Evolutionary conservation across 164 flowering plant genomes (phyloP).

Genomic region (Protea cynaroides): DNA sequence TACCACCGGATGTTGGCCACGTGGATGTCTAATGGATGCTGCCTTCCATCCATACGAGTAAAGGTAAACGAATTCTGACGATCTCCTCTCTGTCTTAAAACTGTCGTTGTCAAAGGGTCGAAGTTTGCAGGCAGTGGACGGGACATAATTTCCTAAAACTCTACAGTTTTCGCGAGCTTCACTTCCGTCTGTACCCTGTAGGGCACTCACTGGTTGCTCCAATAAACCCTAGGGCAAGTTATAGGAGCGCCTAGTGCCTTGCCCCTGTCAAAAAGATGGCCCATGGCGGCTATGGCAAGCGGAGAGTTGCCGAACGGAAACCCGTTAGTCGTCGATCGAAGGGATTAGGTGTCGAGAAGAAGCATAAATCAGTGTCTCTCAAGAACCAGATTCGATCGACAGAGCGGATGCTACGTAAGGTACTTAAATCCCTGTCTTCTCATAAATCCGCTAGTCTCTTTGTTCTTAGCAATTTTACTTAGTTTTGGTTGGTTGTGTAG

Average conservation of each 20-base stretch:
- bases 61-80: no score
- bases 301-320: slow-evolving; percentile 42
- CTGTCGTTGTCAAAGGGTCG: no score
- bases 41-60: no score
- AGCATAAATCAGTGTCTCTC: slow-evolving; percentile 61
- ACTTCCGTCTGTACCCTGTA: no score
- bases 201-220: no score
- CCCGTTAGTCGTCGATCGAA: slow-evolving; percentile 43
- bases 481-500: not conserved
- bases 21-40: no score
- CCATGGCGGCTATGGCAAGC: slow-evolving; percentile 76
- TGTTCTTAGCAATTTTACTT: not conserved
- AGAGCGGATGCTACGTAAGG: slow-evolving; percentile 86
- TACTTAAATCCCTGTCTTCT: slow-evolving; percentile 13
- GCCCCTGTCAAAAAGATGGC: slow-evolving; percentile 35
- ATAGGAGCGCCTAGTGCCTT: not conserved
- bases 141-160: no score
- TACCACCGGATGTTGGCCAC: no score
- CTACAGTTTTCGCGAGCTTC: no score
- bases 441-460: no score
- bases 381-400: slow-evolving; percentile 91
- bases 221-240: not conserved
- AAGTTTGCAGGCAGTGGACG: no score
- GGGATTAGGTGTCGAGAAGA: slow-evolving; percentile 44
- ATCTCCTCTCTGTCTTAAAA: no score